Conservation (phyloP, 805 yeast species). For the Ogataea ramenticola region DNA sequence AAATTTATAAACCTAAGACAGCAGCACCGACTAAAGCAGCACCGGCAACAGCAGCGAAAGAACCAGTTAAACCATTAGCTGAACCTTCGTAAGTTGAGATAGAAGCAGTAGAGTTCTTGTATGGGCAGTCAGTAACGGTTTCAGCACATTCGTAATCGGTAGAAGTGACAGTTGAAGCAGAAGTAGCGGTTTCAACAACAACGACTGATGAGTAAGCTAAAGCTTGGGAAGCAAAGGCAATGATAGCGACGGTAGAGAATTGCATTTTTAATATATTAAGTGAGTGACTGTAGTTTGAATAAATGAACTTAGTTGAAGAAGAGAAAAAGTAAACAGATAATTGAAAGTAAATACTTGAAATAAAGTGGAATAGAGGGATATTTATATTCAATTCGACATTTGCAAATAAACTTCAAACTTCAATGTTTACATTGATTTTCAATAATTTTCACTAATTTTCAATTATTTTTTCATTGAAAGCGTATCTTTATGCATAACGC, state of each 20-base stretch:
- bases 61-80: constrained; percentile 17
- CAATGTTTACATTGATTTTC: too few relatives aligned
- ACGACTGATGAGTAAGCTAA: constrained; percentile 19
- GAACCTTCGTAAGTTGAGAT: constrained; percentile 20
- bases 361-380: background rate
- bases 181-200: constrained; percentile 27
- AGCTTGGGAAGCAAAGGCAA: constrained; percentile 22
- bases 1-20: constrained; percentile 28
- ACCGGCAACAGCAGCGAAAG: constrained; percentile 27
- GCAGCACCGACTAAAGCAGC: constrained; percentile 27
- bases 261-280: constrained; percentile 18
- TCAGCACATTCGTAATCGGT: constrained; percentile 35
- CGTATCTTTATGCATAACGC: too few relatives aligned
- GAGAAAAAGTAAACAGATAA: background rate
- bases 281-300: constrained; percentile 1
- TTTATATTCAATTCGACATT: too few relatives aligned
- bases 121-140: constrained; percentile 38
- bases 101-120: constrained; percentile 8
- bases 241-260: constrained; percentile 23
- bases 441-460: too few relatives aligned
- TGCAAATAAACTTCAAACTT: too few relatives aligned
- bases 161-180: constrained; percentile 28
- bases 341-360: background rate
- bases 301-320: background rate
- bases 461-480: too few relatives aligned